Evolutionary conservation across 306 rosid genomes (phyloP), one percentile per base, ranked within the genome.

Genomic region (Fagus crenata): DNA sequence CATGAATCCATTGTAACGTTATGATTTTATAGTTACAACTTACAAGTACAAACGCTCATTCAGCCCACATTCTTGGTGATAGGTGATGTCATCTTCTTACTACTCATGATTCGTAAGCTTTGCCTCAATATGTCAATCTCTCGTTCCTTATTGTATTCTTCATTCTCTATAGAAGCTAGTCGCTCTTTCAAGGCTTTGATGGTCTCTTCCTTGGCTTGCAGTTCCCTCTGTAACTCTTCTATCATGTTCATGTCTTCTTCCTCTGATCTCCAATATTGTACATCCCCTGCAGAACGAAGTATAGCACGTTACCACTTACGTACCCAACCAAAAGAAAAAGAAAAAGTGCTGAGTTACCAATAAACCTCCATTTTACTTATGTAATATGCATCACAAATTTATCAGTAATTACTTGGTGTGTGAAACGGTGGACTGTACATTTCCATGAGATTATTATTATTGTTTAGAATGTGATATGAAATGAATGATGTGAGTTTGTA

Each of bases 101-200:
- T 71, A 76, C 81, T 87, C 87, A 95, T 85, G 61, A 95, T 95
- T 83, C 93, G 88, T 53, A 92, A 80, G 79, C 99, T 95, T 63
- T 95, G 99, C 87, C 89, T 95, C 68, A 95, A 77, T 78, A 95
- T 87, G 80, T 95, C 98, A 73, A 89, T 86, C 80, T 95, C 98
- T 67, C 90, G 82, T 49, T 91, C 96, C 49, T 81, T 87, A 77
- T 81, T 92, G 81, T 81, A 51, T 63, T 83, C 82, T 31, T 88
- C 96, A 56, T 86, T 78, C 86, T 85, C 92, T 88, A 86, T 75
- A 4, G 89, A 81, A 82, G 53, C 87, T 35, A 91, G 63, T 46
- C 81, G 79, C 18, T 81, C 81, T 78, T 83, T 82, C 7, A 92
- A 76, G 59, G 73, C 72, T 72, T 84, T 74, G 22, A 89, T 84